Conservation (phyloP, 192 early-diverging fungal species). For the Podila verticillata region DNA sequence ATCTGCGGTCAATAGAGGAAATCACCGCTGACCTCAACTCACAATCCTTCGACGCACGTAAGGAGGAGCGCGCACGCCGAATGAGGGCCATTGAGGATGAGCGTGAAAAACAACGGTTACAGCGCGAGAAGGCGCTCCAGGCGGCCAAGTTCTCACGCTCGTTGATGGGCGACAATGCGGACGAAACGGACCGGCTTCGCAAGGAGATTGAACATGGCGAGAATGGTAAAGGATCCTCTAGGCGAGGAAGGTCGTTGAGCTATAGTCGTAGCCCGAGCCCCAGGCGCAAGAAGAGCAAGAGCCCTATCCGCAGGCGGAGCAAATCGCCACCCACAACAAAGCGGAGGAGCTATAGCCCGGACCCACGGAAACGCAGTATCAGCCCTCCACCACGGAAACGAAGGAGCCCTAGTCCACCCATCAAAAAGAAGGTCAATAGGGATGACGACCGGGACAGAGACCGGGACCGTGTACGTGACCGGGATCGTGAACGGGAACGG, state of each 20-base stretch:
- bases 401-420: slow-evolving; percentile 25
- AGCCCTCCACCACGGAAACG: slow-evolving; percentile 19
- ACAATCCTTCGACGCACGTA: slow-evolving; percentile 6
- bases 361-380: slow-evolving; percentile 13
- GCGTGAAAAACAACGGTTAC: slow-evolving; percentile 11
- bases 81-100: slow-evolving; percentile 37
- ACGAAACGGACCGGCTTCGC: slow-evolving; percentile 31
- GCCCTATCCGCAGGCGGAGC: slow-evolving; percentile 21
- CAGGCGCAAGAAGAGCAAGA: slow-evolving; percentile 6
- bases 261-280: slow-evolving; percentile 32
- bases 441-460: slow-evolving; percentile 33
- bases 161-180: slow-evolving; percentile 25
- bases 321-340: slow-evolving; percentile 7
- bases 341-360: slow-evolving; percentile 27
- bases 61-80: slow-evolving; percentile 23
- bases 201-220: slow-evolving; percentile 15
- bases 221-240: not conserved
- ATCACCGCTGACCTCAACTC: slow-evolving; percentile 12
- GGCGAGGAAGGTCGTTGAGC: not conserved
- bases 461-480: slow-evolving; percentile 8
- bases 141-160: slow-evolving; percentile 32
- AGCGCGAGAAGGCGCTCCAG: slow-evolving; percentile 42
- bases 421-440: slow-evolving; percentile 27
- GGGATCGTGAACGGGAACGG: slow-evolving; percentile 4
- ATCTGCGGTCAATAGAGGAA: slow-evolving; percentile 31